These are phyloP conservation scores for Knufia fluminis DNA, from an alignment of 2,329 filamentous ascomycete genomes.

Conservation along the genomic window DNA sequence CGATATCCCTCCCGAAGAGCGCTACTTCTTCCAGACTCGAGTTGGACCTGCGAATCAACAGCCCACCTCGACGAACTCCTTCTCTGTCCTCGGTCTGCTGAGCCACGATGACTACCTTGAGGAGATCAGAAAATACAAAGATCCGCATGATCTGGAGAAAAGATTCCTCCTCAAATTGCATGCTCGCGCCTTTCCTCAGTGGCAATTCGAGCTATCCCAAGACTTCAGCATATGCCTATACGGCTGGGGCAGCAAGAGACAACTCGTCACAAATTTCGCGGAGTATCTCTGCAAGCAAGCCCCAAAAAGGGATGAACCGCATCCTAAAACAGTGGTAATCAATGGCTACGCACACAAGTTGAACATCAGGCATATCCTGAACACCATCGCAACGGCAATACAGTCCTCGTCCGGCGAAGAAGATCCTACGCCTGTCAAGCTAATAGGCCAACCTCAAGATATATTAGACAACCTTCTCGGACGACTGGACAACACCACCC, in stretches of 20 bases:
- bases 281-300: slow-evolving; percentile 43
- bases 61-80: slow-evolving; percentile 72
- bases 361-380: slow-evolving; percentile 37
- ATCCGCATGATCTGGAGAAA: slow-evolving; percentile 62
- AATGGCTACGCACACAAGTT: slow-evolving; percentile 63
- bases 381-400: slow-evolving; percentile 59
- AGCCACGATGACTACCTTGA: slow-evolving; percentile 89
- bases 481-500: slow-evolving; percentile 43
- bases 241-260: slow-evolving; percentile 82
- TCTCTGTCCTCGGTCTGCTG: slow-evolving; percentile 64
- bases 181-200: slow-evolving; percentile 74
- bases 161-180: slow-evolving; percentile 66
- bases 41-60: slow-evolving; percentile 58
- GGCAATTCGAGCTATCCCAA: slow-evolving; percentile 80
- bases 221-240: slow-evolving; percentile 85
- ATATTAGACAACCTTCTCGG: slow-evolving; percentile 59
- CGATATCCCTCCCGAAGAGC: slow-evolving; percentile 76
- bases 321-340: slow-evolving; percentile 63
- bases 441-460: slow-evolving; percentile 56
- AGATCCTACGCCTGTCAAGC: slow-evolving; percentile 36
- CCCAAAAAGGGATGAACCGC: slow-evolving; percentile 21
- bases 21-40: slow-evolving; percentile 88
- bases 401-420: not conserved
- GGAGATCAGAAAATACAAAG: slow-evolving; percentile 52
- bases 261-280: slow-evolving; percentile 66